Evolutionary conservation across 2,329 filamentous ascomycete species (phyloP), one percentile per base, ranked within the genome.

Genomic region (Calonectria leucothoes): DNA sequence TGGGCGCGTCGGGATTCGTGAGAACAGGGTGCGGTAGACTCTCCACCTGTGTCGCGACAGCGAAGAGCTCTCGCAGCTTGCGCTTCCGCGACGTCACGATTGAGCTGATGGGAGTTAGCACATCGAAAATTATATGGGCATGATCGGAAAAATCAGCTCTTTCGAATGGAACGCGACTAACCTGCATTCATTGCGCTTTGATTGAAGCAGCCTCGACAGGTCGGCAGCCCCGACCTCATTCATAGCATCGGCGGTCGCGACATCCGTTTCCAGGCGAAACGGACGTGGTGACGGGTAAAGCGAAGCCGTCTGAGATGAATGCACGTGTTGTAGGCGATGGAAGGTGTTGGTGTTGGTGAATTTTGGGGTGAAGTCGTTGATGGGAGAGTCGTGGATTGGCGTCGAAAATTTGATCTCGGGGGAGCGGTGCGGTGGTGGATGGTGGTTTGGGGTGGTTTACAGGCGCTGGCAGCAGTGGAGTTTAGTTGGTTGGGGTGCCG

Each of bases 51-150:
- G 93, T 94, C 88, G 94, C 93, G 89, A 94, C 91, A 80, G 91
- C 90, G 88, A 94, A 98, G 81, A 98, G 91, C 88, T 97, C 94
- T 84, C 93, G 93, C 84, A 98, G 90, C 89, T 97, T 97, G 86
- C 95, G 93, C 91, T 97, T 97, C 86, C 94, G 94, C 89, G 94
- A 95, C 86, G 90, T 90, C 89, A 94, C 91, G 90, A 93, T 93
- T 90, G 90, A 89, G 87, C 92, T 94, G 83, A 73, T 78, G 75
- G 75, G 29, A 49, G 82, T 91, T 76, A 91, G 85, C 81, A 88
- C 71, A 72, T 74, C 81, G 66, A 86, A 87, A 85, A 81, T 79
- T 69, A 82, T 77, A 90, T 86, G 83, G 78, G 85, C 84, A 79
- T 82, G 79, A 88, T 88, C 87, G 87, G 85, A 87, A 87, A 86